Conservation (phyloP, 2,329 filamentous ascomycete species). For the Penicillium expansum region DNA sequence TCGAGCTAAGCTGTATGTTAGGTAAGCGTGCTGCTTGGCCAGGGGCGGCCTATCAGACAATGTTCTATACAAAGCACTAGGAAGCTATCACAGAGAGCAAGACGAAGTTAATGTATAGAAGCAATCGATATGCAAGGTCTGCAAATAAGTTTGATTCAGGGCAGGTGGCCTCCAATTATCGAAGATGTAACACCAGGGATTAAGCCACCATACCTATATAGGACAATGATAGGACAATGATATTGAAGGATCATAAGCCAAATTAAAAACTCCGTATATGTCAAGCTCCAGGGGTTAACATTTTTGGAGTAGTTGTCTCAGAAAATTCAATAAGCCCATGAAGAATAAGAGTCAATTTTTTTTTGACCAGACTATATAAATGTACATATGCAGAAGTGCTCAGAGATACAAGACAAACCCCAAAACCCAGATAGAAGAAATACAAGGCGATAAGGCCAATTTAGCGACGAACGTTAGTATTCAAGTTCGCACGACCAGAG, state of each 20-base stretch:
- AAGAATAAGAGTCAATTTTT: slow-evolving; percentile 11
- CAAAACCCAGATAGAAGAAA: slow-evolving; percentile 9
- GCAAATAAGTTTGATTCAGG: background rate
- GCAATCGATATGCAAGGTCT: background rate
- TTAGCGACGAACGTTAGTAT: slow-evolving; percentile 28
- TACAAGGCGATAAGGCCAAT: background rate
- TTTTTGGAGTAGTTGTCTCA: background rate
- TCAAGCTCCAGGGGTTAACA: background rate
- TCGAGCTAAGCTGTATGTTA: slow-evolving; percentile 15
- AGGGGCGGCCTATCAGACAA: slow-evolving; percentile 8
- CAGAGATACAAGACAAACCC: slow-evolving; percentile 12
- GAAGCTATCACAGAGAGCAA: background rate
- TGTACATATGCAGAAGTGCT: slow-evolving; percentile 22
- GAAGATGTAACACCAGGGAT: background rate
- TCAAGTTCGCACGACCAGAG: slow-evolving; percentile 70
- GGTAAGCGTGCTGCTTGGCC: slow-evolving; percentile 8
- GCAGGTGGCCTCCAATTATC: background rate
- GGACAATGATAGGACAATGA: background rate
- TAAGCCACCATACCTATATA: background rate
- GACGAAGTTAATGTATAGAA: background rate
- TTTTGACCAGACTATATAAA: slow-evolving; percentile 18
- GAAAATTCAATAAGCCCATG: background rate
- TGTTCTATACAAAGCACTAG: slow-evolving; percentile 13
- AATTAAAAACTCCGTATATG: background rate
- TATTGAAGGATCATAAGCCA: background rate